Conservation (phyloP, 1,139 yeast species). For the Scheffersomyces parashehatae region DNA sequence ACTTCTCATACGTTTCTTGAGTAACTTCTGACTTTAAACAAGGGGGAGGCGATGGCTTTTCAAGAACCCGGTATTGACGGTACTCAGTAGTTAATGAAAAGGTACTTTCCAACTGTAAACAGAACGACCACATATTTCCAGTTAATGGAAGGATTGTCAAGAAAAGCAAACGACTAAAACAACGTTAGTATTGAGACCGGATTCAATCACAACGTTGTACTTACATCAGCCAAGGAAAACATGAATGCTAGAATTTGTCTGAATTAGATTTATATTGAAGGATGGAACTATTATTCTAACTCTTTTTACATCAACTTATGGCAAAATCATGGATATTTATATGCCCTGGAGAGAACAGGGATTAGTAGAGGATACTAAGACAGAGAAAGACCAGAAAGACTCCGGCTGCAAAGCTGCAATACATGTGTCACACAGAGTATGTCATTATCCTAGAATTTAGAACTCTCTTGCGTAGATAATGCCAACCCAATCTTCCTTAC, state of each 20-base stretch:
- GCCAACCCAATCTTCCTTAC: no score
- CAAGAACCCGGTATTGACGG: constrained; percentile 75
- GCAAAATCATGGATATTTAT: no score
- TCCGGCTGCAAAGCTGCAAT: no score
- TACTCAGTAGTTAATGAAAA: constrained; percentile 70
- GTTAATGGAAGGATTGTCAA: constrained; percentile 62
- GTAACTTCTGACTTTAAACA: constrained; percentile 66
- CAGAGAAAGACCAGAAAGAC: no score
- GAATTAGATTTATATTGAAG: no score
- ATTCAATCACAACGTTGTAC: constrained; percentile 5
- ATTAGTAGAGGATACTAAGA: no score
- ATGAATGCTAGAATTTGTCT: constrained; percentile 4
- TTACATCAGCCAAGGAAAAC: constrained; percentile 23
- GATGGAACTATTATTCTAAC: no score
- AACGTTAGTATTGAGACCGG: constrained; percentile 7
- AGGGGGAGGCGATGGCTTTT: constrained; percentile 56
- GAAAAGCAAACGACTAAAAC: constrained; percentile 30
- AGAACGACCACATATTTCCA: constrained; percentile 81
- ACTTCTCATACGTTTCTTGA: constrained; percentile 71
- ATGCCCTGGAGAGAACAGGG: no score
- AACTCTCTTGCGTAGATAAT: no score
- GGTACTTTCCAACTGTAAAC: constrained; percentile 72
- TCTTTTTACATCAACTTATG: no score
- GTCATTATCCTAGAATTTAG: no score
- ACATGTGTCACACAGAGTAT: no score